Percentiles rank a stretch among this genome's conserved stretches.
Evolutionary conservation across 192 early-diverging fungal species (phyloP).

Genomic region (Anaeromyces robustus): DNA sequence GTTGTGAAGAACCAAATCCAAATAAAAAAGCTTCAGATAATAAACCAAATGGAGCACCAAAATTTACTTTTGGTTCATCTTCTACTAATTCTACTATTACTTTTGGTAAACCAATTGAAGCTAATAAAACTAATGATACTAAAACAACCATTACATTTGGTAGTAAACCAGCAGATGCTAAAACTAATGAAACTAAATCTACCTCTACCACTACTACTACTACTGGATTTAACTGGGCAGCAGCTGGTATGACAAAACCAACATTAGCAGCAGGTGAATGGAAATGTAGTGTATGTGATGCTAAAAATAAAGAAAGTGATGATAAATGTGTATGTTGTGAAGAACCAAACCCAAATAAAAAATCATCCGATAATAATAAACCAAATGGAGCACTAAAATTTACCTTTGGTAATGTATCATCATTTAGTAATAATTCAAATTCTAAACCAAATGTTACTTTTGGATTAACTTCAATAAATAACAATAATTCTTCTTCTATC

Average conservation of each 20-base stretch:
- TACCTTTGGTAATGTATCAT: neutral
- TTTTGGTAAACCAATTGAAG: neutral
- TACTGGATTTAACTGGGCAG: neutral
- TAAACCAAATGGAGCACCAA: neutral
- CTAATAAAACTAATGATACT: neutral
- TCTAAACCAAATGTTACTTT: neutral
- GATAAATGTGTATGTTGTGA: neutral
- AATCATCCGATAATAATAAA: neutral
- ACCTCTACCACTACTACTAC: too few relatives aligned
- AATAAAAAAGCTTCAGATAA: neutral
- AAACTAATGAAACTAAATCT: neutral
- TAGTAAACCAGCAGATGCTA: neutral
- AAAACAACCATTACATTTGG: neutral
- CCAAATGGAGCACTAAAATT: neutral
- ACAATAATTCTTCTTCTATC: too few relatives aligned
- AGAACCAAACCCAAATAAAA: neutral
- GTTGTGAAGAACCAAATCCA: neutral
- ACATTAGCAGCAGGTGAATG: neutral
- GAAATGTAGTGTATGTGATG: neutral
- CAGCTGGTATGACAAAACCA: neutral
- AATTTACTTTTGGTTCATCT: neutral
- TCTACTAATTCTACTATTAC: neutral
- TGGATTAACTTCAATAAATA: too few relatives aligned
- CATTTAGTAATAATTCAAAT: too few relatives aligned
- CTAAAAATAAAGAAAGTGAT: neutral